A percentile compares a stretch with the other conserved stretches of the same genome.
Conservation (phyloP, 352 stramenopile genomes). For the Pythium insidiosum region DNA sequence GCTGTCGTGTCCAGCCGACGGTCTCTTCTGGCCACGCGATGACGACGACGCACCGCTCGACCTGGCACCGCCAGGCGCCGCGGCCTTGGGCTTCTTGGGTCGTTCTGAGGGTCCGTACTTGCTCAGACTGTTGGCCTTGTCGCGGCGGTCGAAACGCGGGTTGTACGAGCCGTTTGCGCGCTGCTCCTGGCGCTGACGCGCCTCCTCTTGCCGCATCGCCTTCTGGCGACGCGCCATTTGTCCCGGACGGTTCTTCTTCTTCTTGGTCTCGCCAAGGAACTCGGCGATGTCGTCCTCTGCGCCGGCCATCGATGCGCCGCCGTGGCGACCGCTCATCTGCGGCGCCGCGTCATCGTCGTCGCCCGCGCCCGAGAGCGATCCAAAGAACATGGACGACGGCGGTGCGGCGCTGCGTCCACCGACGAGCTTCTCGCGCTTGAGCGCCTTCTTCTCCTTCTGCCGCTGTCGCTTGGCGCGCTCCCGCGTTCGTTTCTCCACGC, state of each 20-base stretch:
- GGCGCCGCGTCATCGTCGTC: conserved; percentile 23
- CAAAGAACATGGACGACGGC: conserved; percentile 67
- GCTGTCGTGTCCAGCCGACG: conserved; percentile 1
- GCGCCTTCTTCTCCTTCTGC: conserved; percentile 45
- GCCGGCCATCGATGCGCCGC: conserved; percentile 29
- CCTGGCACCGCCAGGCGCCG: no score
- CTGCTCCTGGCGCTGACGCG: conserved; percentile 33
- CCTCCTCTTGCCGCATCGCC: conserved; percentile 62
- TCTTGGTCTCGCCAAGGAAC: conserved; percentile 80
- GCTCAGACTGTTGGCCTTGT: conserved; percentile 12
- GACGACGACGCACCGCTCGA: no score
- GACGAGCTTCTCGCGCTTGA: conserved; percentile 60
- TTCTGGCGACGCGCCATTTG: conserved; percentile 77
- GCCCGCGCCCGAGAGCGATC: conserved; percentile 49
- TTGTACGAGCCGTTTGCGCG: conserved; percentile 31
- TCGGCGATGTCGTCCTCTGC: conserved; percentile 77
- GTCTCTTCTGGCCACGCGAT: no score
- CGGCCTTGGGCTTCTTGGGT: conserved; percentile 70
- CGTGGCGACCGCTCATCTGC: conserved; percentile 11
- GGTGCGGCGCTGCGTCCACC: conserved; percentile 43
- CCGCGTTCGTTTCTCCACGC: conserved; percentile 39
- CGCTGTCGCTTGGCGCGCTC: conserved; percentile 53
- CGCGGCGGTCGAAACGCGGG: conserved; percentile 18
- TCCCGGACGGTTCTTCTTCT: conserved; percentile 76
- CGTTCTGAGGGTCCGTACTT: conserved; percentile 75